Conservation (phyloP, 2,329 filamentous ascomycete genomes). For the Phialophora macrospora region DNA sequence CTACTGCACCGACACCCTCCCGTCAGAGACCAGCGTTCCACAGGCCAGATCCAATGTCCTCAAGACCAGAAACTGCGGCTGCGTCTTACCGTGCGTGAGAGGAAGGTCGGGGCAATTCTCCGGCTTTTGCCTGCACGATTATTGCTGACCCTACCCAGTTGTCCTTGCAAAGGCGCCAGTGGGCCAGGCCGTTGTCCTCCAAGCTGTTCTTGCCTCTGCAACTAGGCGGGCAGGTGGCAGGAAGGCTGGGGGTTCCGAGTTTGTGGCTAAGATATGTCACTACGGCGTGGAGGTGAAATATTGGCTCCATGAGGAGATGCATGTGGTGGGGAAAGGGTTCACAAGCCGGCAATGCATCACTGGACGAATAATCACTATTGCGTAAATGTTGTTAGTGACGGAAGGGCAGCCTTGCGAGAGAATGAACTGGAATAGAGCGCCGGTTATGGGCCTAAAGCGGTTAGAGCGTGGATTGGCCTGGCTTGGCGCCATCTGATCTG, state of each 20-base stretch:
- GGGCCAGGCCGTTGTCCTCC: slow-evolving; percentile 28
- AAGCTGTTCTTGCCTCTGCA: slow-evolving; percentile 32
- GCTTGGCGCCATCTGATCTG: slow-evolving; percentile 23
- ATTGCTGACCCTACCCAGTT: slow-evolving; percentile 22
- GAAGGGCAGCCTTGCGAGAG: background rate
- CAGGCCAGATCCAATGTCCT: background rate
- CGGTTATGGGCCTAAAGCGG: slow-evolving; percentile 15
- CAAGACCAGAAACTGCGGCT: slow-evolving; percentile 33
- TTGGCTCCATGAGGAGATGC: background rate
- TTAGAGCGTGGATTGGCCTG: slow-evolving; percentile 13
- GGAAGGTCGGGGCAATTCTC: slow-evolving; percentile 18
- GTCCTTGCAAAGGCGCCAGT: slow-evolving; percentile 27
- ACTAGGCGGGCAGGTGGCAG: slow-evolving; percentile 7
- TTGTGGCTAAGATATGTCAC: background rate
- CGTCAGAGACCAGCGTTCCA: too few relatives aligned
- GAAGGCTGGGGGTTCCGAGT: background rate
- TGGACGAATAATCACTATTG: background rate
- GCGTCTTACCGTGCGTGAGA: slow-evolving; percentile 30
- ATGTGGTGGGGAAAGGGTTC: background rate
- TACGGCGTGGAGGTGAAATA: background rate
- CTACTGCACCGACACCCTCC: background rate
- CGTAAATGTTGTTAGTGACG: background rate
- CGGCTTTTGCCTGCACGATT: background rate
- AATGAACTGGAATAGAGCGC: slow-evolving; percentile 3
- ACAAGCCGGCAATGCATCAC: background rate